Base-by-base conservation (phyloP, 495 filamentous ascomycete genomes). In the Chaetomium fimeti region DNA sequence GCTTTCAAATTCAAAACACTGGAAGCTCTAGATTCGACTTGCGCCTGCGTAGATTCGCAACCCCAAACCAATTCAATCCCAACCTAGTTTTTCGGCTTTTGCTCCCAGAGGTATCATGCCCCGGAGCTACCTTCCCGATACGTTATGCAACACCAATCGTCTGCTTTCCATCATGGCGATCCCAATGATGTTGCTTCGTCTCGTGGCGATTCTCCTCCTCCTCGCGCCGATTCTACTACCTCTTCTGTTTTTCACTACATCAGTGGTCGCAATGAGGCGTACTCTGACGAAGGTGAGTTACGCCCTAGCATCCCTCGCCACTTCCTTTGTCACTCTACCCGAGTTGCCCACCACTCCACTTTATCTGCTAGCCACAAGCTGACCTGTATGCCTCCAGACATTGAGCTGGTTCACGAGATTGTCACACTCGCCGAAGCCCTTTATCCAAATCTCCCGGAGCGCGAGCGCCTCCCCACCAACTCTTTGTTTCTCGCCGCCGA, bases 401-500 rank as follows among this genome's bases (percentile, higher is more conserved):
- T 96, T 73, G 83, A 82, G 59, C 81, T 93, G 62, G 81, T 96
- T 64, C 88, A 89, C 74, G 82, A 89, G 52, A 91, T 96, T 69
- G 85, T 93, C 75, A 81, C 76, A 59, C 80, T 81, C 74, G 92
- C 89, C 25, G 86, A 92, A 77, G 74, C 78, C 27, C 80, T 89
- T 45, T 71, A 79, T 27, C 75, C 79, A 20, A 74, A 72, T 28
- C 76, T 83, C 28, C 84, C 86, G 1, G 83, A 87, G 36, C 83
- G 83, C 62, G 81, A 88, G 60, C 80, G 81, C 63, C 77, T 87
- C 15, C 89, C 91, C 4, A 92, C 89, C 68, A 86, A 88, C 74
- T 90, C 91, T 22, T 82, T 96, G 29, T 96, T 93, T 76, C 79
- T 82, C 20, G 89, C 91, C 40, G 94, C 94, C 69, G 88, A 95